Conservation (phyloP, 2,329 filamentous ascomycete genomes). For the Xylariaceae sp. region DNA sequence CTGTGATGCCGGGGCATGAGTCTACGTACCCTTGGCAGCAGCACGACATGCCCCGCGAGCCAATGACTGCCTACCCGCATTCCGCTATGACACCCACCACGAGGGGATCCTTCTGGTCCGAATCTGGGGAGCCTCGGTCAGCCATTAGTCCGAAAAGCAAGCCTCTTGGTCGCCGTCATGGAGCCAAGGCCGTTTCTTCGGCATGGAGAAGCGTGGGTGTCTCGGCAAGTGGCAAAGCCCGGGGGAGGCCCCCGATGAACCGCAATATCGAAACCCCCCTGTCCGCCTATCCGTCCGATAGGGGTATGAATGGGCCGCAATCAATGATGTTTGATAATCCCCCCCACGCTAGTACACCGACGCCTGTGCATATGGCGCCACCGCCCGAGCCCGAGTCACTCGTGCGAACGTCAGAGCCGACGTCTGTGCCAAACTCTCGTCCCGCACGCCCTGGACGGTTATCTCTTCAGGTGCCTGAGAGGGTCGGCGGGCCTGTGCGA, state of each 20-base stretch:
- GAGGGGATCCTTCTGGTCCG: conserved; percentile 49
- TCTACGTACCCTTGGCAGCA: conserved; percentile 46
- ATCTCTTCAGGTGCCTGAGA: conserved; percentile 58
- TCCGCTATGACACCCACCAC: conserved; percentile 68
- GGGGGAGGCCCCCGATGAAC: conserved; percentile 75
- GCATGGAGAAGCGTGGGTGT: conserved; percentile 71
- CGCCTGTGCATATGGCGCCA: conserved; percentile 21
- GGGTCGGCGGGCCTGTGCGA: conserved; percentile 54
- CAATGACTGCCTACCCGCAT: conserved; percentile 65
- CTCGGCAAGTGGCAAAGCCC: conserved; percentile 61
- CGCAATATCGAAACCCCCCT: conserved; percentile 58
- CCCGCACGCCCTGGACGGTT: conserved; percentile 44
- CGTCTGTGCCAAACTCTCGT: conserved; percentile 17
- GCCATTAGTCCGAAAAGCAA: conserved; percentile 59
- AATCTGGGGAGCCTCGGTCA: conserved; percentile 60
- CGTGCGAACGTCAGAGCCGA: conserved; percentile 19
- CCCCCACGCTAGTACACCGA: conserved; percentile 17
- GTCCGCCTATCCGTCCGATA: conserved; percentile 59
- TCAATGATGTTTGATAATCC: conserved; percentile 23
- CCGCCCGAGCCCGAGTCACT: conserved; percentile 22
- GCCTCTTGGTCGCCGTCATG: conserved; percentile 58
- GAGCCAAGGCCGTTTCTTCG: conserved; percentile 79
- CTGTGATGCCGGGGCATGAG: conserved; percentile 29
- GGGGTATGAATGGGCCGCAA: conserved; percentile 40
- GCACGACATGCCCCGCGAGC: conserved; percentile 50